These are phyloP conservation scores for Fusarium cicatricum DNA, from an alignment of 2,329 filamentous ascomycete species.

Conservation along the genomic window DNA sequence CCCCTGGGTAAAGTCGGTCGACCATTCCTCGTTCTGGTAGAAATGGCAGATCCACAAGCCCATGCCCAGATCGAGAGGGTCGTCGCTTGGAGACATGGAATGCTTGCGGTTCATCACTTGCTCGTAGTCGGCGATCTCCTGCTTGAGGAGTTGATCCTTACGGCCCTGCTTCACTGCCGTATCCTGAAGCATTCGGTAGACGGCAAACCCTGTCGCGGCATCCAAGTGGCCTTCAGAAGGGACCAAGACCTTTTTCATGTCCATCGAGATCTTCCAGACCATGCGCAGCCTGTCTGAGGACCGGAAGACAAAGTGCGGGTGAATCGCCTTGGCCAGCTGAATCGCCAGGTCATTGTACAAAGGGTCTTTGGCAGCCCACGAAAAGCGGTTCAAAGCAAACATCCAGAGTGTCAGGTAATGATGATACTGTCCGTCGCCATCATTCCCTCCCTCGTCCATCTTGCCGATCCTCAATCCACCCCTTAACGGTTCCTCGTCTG, in stretches of 20 bases:
- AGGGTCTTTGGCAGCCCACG: constrained; percentile 55
- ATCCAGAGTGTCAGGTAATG: constrained; percentile 70
- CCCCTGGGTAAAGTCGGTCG: constrained; percentile 46
- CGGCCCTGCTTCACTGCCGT: constrained; percentile 44
- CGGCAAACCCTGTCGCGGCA: constrained; percentile 61
- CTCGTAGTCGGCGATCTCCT: constrained; percentile 62
- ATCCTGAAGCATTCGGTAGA: constrained; percentile 58
- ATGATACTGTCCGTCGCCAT: constrained; percentile 68
- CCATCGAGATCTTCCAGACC: constrained; percentile 65
- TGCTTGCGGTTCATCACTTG: constrained; percentile 56
- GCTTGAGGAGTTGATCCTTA: constrained; percentile 47
- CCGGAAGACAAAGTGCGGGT: constrained; percentile 58
- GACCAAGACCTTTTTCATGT: constrained; percentile 57
- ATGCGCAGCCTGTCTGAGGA: constrained; percentile 44
- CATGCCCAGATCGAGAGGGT: constrained; percentile 67
- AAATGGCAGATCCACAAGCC: constrained; percentile 65
- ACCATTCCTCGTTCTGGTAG: constrained; percentile 58
- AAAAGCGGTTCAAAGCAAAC: constrained; percentile 66
- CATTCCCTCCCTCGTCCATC: constrained; percentile 54
- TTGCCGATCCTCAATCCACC: constrained; percentile 69
- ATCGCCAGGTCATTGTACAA: constrained; percentile 61
- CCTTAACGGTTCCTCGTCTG: constrained; percentile 57
- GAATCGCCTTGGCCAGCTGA: constrained; percentile 60
- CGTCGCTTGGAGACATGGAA: constrained; percentile 54
- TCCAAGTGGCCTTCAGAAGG: constrained; percentile 63